phyloP scores from a whole-genome alignment of 345 rosid genomes.

The Mangifera indica region DNA sequence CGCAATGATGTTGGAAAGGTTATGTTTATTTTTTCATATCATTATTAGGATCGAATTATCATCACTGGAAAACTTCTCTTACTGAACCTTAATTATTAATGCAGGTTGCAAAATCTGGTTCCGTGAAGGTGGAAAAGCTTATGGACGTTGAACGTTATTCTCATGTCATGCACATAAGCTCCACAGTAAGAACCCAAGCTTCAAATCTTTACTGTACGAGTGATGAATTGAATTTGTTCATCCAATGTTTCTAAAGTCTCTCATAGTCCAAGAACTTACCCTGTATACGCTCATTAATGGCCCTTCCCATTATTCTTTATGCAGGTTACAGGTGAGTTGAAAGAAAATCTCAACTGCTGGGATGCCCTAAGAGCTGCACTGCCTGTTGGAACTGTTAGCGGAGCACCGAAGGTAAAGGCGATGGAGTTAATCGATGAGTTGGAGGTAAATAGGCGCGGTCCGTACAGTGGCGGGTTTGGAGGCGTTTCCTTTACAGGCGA shows the following conservation, averaged over 20 bases:
- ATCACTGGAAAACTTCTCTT: too few species aligned
- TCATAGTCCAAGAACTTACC: background rate
- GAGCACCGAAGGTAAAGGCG: conserved; percentile 94
- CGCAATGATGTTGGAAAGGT: conserved; percentile 93
- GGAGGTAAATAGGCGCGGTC: conserved; percentile 80
- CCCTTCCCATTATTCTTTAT: background rate
- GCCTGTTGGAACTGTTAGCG: conserved; percentile 90
- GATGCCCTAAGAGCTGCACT: conserved; percentile 74
- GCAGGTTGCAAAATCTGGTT: conserved; percentile 74
- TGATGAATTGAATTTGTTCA: background rate
- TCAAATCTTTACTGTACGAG: background rate
- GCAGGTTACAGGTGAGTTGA: conserved; percentile 84
- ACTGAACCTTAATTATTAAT: conserved; percentile 1
- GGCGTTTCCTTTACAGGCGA: conserved; percentile 74
- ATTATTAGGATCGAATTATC: too few species aligned
- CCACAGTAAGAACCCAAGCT: conserved; percentile 59
- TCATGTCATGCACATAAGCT: conserved; percentile 97
- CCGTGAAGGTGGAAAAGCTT: conserved; percentile 84
- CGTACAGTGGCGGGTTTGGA: conserved; percentile 91
- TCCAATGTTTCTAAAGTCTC: background rate
- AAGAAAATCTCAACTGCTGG: conserved; percentile 71
- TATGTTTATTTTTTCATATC: too few species aligned
- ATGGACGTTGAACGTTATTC: conserved; percentile 88
- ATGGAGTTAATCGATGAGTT: conserved; percentile 81
- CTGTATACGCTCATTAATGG: background rate